Conservation (phyloP, 148 eudicot species). For the Chenopodium album region DNA sequence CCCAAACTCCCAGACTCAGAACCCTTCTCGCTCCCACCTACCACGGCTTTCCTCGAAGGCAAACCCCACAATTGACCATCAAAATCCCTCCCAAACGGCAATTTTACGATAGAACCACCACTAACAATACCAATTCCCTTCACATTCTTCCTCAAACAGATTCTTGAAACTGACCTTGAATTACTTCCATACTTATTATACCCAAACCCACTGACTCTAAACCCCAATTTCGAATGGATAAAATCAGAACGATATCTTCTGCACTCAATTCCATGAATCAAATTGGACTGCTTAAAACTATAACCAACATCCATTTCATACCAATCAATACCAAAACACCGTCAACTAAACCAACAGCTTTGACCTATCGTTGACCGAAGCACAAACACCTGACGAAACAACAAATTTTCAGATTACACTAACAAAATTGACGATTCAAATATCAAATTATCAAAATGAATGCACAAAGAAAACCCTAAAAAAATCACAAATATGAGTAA, state of each 20-base stretch:
- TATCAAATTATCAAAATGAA: background rate
- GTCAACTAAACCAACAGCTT: background rate
- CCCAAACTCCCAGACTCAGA: slow-evolving; percentile 29
- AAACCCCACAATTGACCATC: slow-evolving; percentile 28
- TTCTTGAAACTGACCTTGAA: slow-evolving; percentile 30
- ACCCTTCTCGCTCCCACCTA: slow-evolving; percentile 20
- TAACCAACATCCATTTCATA: slow-evolving; percentile 54
- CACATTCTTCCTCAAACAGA: slow-evolving; percentile 40
- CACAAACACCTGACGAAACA: slow-evolving; percentile 31
- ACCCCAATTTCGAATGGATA: slow-evolving; percentile 32
- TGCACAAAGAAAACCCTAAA: slow-evolving; percentile 19
- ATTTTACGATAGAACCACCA: slow-evolving; percentile 15
- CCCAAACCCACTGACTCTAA: slow-evolving; percentile 30
- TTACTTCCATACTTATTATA: slow-evolving; percentile 39
- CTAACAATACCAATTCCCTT: slow-evolving; percentile 27
- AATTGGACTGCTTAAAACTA: slow-evolving; percentile 55
- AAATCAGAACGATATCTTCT: slow-evolving; percentile 34
- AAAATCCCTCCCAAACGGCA: slow-evolving; percentile 28
- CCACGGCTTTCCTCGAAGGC: slow-evolving; percentile 25
- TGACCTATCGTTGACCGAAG: slow-evolving; percentile 33
- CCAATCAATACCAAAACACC: slow-evolving; percentile 10
- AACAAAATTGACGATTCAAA: background rate
- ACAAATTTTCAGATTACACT: background rate
- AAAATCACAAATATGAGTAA: background rate
- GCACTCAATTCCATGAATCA: slow-evolving; percentile 40